phyloP scores from a whole-genome alignment of 345 rosid genomes.

The Syzygium aromaticum region DNA sequence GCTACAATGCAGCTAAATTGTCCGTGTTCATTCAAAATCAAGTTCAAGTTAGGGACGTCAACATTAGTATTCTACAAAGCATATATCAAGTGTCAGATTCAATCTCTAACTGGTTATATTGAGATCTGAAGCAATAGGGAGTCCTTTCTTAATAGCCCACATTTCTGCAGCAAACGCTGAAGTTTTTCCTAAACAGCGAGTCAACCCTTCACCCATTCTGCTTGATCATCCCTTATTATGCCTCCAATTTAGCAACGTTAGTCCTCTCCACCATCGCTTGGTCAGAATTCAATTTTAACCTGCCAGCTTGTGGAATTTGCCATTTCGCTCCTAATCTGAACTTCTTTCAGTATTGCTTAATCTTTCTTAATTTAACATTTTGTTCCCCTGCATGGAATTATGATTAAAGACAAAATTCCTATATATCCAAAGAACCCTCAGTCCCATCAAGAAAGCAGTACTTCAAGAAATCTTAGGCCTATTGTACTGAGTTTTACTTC shows the following conservation, averaged over 20 bases:
- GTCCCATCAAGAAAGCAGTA: neutral
- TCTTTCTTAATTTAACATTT: neutral
- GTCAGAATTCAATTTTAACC: neutral
- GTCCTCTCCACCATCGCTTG: neutral
- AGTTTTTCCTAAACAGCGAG: neutral
- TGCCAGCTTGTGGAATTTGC: neutral
- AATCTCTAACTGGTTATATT: neutral
- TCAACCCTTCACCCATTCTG: neutral
- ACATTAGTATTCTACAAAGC: neutral
- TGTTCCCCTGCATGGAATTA: neutral
- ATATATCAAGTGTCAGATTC: neutral
- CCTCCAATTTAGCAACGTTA: neutral
- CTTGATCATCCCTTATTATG: neutral
- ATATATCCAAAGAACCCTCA: neutral
- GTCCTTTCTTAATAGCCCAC: neutral
- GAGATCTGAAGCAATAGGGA: neutral
- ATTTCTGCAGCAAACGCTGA: neutral
- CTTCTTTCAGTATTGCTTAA: neutral
- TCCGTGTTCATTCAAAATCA: neutral
- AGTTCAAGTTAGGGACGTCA: neutral
- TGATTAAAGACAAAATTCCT: neutral
- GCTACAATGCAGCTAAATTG: neutral
- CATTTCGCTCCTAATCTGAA: neutral
- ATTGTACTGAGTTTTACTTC: neutral
- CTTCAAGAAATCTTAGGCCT: neutral